Conservation (phyloP, 129 eudicot genomes). For the Flaveria robusta region DNA sequence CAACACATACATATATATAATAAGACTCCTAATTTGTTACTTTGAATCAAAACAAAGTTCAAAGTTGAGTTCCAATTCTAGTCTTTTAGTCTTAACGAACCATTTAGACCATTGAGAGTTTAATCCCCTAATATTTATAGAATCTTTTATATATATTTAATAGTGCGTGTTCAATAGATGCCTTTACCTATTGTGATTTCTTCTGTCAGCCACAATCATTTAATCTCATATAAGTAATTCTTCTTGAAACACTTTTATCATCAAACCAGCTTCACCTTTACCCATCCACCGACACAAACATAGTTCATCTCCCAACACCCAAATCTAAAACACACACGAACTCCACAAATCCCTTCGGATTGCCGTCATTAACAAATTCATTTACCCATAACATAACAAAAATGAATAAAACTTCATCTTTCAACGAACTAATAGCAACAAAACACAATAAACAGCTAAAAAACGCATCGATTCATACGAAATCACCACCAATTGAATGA, state of each 20-base stretch:
- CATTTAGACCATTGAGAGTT: too few relatives aligned
- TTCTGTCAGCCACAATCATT: too few relatives aligned
- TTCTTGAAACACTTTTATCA: conserved; percentile 15
- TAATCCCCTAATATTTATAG: too few relatives aligned
- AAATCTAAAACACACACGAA: conserved; percentile 8
- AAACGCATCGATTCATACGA: neutral
- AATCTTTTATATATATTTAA: too few relatives aligned
- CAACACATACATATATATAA: too few relatives aligned
- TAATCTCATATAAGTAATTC: too few relatives aligned
- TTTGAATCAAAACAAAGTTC: too few relatives aligned
- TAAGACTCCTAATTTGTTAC: too few relatives aligned
- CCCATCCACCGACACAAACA: conserved; percentile 14
- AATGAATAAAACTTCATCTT: neutral
- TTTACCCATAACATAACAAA: neutral
- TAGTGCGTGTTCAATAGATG: too few relatives aligned
- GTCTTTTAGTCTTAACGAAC: too few relatives aligned
- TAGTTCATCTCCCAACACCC: neutral
- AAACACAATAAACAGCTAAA: conserved; percentile 1
- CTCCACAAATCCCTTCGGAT: neutral
- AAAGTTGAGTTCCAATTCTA: too few relatives aligned
- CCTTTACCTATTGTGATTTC: too few relatives aligned
- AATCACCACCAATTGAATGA: neutral
- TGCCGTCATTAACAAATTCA: neutral
- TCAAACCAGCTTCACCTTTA: conserved; percentile 16
- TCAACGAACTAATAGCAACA: conserved; percentile 10